Base-by-base conservation (phyloP, 441 rosid species). In the Adansonia madagascariensis region DNA sequence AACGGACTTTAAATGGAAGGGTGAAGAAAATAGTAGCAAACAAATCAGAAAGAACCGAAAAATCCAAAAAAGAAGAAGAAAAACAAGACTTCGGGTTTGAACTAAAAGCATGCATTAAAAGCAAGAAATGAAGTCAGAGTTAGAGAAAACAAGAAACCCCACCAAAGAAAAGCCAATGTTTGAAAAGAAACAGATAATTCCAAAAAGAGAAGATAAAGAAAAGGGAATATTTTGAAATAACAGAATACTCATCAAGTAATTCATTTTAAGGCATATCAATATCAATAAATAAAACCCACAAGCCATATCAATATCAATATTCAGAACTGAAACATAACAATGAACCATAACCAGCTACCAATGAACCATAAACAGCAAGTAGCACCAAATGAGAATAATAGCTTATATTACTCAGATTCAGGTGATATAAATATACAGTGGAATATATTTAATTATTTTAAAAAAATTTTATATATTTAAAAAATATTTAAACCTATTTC, bases 161-260 rank as follows among this genome's bases (percentile, higher is more conserved):
- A 55, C 70, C 70, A 65, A 77, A 1, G 39, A 75, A 75, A 76
- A 47, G 77, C 73, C 70, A 43, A 66, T 46, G 53, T 7, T 24
- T 64, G 74, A 74, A 60, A 63, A 69, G 72, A 75, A 65, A 39
- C 43, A 71, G 80, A 78, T 75, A 80, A 82, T 61, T 31, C 47
- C 52, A 63, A 22, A 47, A 71, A 59, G 80, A 22, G 74, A 72
- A 77, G 22, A 60, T 31, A 8, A 24, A 68, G 24, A 22, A 53
- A 44, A 9, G 35, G 27, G 43, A 50, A 73, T 79, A 78, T 78
- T 80, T 60, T 76, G 67, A 60, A 31, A 31, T 3, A 31, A 31
- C 35, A 31, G 35, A 31, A 31, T 3, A 31, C 35, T 31, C 35
- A 31, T 31, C 35, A 31, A 31, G 35, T 31, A 31, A 31, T 31